phyloP scores from a whole-genome alignment of 2,329 filamentous ascomycete genomes.

The Penicillium verrucosum region DNA sequence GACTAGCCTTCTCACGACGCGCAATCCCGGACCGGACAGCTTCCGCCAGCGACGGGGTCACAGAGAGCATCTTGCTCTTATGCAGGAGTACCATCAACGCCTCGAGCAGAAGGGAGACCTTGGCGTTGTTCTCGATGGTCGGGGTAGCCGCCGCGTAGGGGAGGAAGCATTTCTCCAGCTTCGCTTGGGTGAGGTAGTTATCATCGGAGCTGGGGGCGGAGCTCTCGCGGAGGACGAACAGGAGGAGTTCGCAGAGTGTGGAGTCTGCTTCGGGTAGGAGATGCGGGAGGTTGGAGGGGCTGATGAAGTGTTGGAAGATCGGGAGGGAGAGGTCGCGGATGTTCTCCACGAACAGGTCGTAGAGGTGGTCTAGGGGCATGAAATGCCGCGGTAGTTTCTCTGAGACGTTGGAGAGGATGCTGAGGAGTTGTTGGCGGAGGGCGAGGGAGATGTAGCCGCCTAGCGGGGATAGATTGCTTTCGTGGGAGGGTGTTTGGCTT shows the following conservation, averaged over 20 bases:
- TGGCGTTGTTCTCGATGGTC: conserved; percentile 65
- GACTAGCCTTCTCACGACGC: conserved; percentile 43
- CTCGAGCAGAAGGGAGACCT: conserved; percentile 68
- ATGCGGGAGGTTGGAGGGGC: conserved; percentile 43
- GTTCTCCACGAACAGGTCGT: conserved; percentile 46
- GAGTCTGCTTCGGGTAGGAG: conserved; percentile 43
- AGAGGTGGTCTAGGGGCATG: conserved; percentile 39
- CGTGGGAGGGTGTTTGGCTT: background rate
- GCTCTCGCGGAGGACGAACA: conserved; percentile 49
- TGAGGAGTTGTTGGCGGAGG: conserved; percentile 46
- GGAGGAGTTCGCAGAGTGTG: conserved; percentile 53
- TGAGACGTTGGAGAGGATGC: conserved; percentile 42
- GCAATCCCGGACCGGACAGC: conserved; percentile 55
- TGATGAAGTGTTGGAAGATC: conserved; percentile 46
- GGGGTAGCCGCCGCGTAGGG: conserved; percentile 62
- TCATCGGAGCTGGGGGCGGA: conserved; percentile 39
- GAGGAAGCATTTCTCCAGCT: conserved; percentile 61
- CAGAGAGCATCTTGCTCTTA: conserved; percentile 30
- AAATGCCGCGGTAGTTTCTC: conserved; percentile 35
- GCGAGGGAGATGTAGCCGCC: conserved; percentile 41
- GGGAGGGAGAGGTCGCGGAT: conserved; percentile 46
- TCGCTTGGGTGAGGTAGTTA: conserved; percentile 47
- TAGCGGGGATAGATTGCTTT: conserved; percentile 27
- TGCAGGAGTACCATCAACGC: conserved; percentile 57
- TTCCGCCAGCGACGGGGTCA: conserved; percentile 38